Percentiles rank a stretch among this genome's conserved stretches.
These are phyloP conservation scores for Oryza nivara DNA, from an alignment of 176 grass and related monocot genomes.

Conservation along the genomic window DNA sequence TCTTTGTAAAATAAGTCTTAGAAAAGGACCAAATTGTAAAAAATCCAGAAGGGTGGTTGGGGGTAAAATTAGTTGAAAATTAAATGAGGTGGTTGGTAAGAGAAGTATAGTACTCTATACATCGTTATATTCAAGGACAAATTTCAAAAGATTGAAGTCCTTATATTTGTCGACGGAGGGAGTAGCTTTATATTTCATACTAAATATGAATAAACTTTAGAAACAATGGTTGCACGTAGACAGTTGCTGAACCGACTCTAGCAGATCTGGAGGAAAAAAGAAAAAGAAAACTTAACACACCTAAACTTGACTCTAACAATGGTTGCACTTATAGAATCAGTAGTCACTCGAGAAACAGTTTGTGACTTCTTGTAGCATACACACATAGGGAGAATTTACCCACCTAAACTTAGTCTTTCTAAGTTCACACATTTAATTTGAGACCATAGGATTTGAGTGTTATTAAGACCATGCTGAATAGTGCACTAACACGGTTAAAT, in stretches of 20 bases:
- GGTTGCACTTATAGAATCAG: constrained; percentile 17
- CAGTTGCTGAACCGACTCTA: not conserved
- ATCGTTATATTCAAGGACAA: too few species aligned
- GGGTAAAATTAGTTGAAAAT: too few species aligned
- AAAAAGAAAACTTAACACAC: constrained; percentile 15
- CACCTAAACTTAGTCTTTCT: constrained; percentile 21
- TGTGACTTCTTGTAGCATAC: not conserved
- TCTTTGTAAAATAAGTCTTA: too few species aligned
- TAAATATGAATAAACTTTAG: constrained; percentile 23
- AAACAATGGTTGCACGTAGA: constrained; percentile 15
- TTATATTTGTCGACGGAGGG: too few species aligned
- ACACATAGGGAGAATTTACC: constrained; percentile 23
- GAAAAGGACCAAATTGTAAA: too few species aligned
- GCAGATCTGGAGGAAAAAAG: not conserved
- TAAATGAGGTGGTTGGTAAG: too few species aligned
- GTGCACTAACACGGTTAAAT: not conserved
- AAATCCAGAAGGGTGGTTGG: too few species aligned
- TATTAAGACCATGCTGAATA: not conserved
- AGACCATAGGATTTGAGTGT: not conserved
- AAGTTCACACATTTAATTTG: constrained; percentile 12
- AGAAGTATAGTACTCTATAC: too few species aligned
- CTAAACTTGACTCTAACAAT: not conserved
- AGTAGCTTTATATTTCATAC: constrained; percentile 15
- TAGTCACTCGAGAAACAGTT: not conserved
- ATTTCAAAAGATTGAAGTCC: too few species aligned